A percentile compares a stretch with the other conserved stretches of the same genome.
Evolutionary conservation across 2,329 filamentous ascomycete species (phyloP).

Genomic region (Trichoderma sp.): DNA sequence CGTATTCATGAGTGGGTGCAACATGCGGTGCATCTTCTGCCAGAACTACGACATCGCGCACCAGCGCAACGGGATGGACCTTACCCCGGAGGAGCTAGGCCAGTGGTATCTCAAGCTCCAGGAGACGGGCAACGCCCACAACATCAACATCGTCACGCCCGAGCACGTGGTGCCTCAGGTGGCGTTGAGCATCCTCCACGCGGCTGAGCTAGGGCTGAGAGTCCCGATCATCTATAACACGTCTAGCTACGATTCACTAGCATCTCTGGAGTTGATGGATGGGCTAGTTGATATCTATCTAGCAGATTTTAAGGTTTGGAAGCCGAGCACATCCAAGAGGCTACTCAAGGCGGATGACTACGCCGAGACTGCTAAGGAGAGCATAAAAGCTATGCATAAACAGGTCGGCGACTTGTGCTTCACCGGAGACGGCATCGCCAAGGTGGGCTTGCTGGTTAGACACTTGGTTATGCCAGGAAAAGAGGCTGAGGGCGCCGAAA

Average conservation of each 20-base stretch:
- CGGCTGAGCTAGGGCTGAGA: constrained; percentile 66
- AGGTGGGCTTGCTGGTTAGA: constrained; percentile 72
- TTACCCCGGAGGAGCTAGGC: constrained; percentile 75
- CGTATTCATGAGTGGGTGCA: constrained; percentile 79
- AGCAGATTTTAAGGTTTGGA: constrained; percentile 88
- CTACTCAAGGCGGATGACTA: constrained; percentile 80
- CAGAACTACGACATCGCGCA: constrained; percentile 86
- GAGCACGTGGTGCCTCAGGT: constrained; percentile 88
- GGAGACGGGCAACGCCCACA: constrained; percentile 77
- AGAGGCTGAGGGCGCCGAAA: constrained; percentile 70
- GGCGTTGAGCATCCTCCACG: constrained; percentile 72
- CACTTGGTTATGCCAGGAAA: constrained; percentile 85
- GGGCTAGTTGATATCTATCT: constrained; percentile 83
- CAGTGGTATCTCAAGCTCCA: constrained; percentile 85
- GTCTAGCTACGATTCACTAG: constrained; percentile 75
- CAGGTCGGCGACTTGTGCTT: constrained; percentile 85
- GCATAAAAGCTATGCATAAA: constrained; percentile 75
- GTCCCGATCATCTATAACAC: constrained; percentile 85
- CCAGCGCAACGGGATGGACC: constrained; percentile 75
- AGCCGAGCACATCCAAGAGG: constrained; percentile 62
- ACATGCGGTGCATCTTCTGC: constrained; percentile 73
- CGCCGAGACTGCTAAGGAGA: constrained; percentile 69
- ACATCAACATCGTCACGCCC: constrained; percentile 85
- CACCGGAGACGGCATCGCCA: constrained; percentile 77
- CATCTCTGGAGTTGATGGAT: constrained; percentile 71